A percentile compares a stretch with the other conserved stretches of the same genome.
Evolutionary conservation across 495 filamentous ascomycete genomes (phyloP).

Genomic region (Neurospora hispaniola): DNA sequence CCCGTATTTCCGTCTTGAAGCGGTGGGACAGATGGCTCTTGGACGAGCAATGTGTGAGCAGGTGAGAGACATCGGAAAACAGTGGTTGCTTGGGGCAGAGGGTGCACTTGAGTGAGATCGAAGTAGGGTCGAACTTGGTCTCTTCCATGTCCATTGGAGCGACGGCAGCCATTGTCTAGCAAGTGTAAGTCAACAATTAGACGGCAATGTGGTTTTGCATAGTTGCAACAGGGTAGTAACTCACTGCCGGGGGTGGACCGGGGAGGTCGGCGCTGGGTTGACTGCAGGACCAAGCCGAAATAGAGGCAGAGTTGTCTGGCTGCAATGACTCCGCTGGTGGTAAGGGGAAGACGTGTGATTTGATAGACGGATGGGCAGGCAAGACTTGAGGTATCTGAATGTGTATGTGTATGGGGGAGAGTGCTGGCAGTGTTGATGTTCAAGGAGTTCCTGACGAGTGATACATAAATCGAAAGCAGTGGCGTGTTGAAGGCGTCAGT

Average conservation of each 20-base stretch:
- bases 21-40: conserved; percentile 72
- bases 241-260: conserved; percentile 6
- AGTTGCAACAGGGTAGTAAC: conserved; percentile 5
- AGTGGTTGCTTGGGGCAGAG: conserved; percentile 65
- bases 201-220: background rate
- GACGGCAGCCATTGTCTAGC: conserved; percentile 25
- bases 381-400: background rate
- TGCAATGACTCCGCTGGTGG: background rate
- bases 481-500: background rate
- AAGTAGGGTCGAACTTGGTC: background rate
- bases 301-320: background rate
- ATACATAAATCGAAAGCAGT: background rate
- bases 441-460: background rate
- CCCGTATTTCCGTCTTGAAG: conserved; percentile 59
- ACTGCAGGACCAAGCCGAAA: conserved; percentile 13
- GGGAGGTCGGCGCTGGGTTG: background rate
- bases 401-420: background rate
- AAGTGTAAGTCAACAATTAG: conserved; percentile 10
- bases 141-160: conserved; percentile 19
- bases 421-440: background rate
- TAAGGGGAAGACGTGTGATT: background rate
- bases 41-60: conserved; percentile 78
- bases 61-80: conserved; percentile 82
- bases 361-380: background rate
- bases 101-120: conserved; percentile 60